These are phyloP conservation scores for Calonectria pauciramosa DNA, from an alignment of 2,329 filamentous ascomycete species.

Conservation along the genomic window DNA sequence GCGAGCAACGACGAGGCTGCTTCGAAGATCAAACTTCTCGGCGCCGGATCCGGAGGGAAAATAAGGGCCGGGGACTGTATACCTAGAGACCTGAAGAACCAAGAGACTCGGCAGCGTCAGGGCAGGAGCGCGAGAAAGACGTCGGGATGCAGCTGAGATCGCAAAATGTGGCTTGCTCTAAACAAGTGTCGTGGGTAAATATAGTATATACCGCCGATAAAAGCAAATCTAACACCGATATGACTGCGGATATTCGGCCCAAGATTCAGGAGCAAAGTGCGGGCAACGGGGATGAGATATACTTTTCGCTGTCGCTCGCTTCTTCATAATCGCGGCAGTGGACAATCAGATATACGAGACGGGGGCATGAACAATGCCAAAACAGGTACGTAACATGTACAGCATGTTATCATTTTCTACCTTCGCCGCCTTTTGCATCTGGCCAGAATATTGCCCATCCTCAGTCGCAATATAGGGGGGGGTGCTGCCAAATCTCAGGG, in stretches of 20 bases:
- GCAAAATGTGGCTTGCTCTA: slow-evolving; percentile 9
- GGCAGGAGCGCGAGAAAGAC: neutral
- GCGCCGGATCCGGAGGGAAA: neutral
- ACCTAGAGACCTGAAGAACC: neutral
- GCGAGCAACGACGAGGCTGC: neutral
- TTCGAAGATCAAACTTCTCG: neutral
- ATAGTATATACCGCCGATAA: neutral
- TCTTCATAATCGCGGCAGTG: neutral
- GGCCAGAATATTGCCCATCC: slow-evolving; percentile 17
- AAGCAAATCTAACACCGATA: slow-evolving; percentile 11
- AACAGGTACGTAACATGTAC: slow-evolving; percentile 18
- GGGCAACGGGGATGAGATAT: slow-evolving; percentile 19
- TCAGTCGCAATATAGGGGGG: slow-evolving; percentile 21
- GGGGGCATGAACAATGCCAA: slow-evolving; percentile 16
- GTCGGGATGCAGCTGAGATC: neutral
- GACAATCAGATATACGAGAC: slow-evolving; percentile 22
- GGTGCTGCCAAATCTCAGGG: slow-evolving; percentile 19
- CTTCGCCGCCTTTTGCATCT: slow-evolving; percentile 22
- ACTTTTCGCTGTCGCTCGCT: neutral
- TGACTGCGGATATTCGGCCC: neutral
- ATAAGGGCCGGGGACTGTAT: neutral
- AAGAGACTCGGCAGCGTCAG: neutral
- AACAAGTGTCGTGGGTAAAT: slow-evolving; percentile 4
- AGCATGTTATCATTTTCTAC: neutral
- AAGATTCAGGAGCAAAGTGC: neutral